These are phyloP conservation scores for Brassica juncea DNA, from an alignment of 345 rosid species.

Conservation along the genomic window DNA sequence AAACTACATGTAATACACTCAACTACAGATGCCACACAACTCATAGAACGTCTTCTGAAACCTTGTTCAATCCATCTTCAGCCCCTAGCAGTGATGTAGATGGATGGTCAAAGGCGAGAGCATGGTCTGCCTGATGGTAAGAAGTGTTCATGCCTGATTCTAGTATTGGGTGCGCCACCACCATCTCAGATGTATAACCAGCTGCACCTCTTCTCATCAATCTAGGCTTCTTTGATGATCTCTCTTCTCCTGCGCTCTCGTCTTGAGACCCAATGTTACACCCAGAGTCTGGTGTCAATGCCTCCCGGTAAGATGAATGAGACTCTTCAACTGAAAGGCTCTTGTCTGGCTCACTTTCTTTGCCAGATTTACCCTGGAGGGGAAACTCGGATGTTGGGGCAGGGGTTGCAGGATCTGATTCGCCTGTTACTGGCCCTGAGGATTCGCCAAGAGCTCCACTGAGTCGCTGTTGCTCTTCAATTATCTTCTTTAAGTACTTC, in stretches of 20 bases:
- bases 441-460: conserved; percentile 69
- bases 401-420: conserved; percentile 88
- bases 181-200: conserved; percentile 52
- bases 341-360: conserved; percentile 61
- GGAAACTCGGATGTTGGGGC: conserved; percentile 85
- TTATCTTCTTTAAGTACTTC: conserved; percentile 94
- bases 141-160: conserved; percentile 78
- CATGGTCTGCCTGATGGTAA: conserved; percentile 52
- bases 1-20: conserved; percentile 35
- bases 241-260: conserved; percentile 62
- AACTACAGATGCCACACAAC: conserved; percentile 30
- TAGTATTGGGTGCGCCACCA: conserved; percentile 62
- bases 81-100: conserved; percentile 49
- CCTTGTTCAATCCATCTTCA: conserved; percentile 55
- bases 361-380: conserved; percentile 60
- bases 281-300: conserved; percentile 86
- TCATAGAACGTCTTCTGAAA: conserved; percentile 49
- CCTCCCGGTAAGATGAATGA: conserved; percentile 78
- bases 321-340: conserved; percentile 87
- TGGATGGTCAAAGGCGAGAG: conserved; percentile 56
- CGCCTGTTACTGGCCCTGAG: conserved; percentile 63
- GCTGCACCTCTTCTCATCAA: conserved; percentile 45
- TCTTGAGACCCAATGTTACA: conserved; percentile 60
- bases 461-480: conserved; percentile 93
- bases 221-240: conserved; percentile 72